Evolutionary conservation across 2,329 filamentous ascomycete species (phyloP).

Genomic region (Neonectria punicea): DNA sequence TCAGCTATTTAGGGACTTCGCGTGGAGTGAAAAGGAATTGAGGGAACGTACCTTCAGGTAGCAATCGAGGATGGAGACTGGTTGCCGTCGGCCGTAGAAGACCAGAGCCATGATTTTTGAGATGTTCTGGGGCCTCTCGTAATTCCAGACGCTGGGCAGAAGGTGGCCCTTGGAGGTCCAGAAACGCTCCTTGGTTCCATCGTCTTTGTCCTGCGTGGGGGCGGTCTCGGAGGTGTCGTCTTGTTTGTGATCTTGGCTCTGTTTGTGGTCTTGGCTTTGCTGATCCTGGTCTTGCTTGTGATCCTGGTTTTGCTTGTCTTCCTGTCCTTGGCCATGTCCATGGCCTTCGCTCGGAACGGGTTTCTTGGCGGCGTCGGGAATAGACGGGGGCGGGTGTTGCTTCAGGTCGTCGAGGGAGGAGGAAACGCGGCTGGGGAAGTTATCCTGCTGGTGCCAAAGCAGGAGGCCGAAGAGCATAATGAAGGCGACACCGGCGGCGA

Average conservation of each 20-base stretch:
- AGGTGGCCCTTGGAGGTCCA: conserved; percentile 38
- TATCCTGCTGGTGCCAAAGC: conserved; percentile 16
- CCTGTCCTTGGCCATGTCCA: not conserved
- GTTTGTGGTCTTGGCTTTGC: not conserved
- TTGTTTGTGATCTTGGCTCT: not conserved
- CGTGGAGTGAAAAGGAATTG: conserved; percentile 4
- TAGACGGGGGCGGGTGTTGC: not conserved
- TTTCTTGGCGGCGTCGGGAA: not conserved
- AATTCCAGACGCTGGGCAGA: conserved; percentile 30
- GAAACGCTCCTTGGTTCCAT: conserved; percentile 32
- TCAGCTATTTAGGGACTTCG: not conserved
- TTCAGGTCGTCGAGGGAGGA: not conserved
- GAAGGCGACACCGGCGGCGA: conserved; percentile 6
- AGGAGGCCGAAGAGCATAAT: conserved; percentile 16
- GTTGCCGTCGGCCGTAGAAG: conserved; percentile 57
- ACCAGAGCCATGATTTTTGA: conserved; percentile 56
- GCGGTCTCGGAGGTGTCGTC: not conserved
- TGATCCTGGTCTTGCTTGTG: not conserved
- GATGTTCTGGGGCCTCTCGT: conserved; percentile 31
- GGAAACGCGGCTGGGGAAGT: conserved; percentile 8
- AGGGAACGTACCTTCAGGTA: conserved; percentile 51
- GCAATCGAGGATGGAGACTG: conserved; percentile 59
- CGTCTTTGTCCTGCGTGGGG: not conserved
- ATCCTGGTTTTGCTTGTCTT: not conserved
- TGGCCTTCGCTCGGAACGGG: not conserved